Conservation (phyloP, 2,329 filamentous ascomycete species). For the Fusarium redolens region DNA sequence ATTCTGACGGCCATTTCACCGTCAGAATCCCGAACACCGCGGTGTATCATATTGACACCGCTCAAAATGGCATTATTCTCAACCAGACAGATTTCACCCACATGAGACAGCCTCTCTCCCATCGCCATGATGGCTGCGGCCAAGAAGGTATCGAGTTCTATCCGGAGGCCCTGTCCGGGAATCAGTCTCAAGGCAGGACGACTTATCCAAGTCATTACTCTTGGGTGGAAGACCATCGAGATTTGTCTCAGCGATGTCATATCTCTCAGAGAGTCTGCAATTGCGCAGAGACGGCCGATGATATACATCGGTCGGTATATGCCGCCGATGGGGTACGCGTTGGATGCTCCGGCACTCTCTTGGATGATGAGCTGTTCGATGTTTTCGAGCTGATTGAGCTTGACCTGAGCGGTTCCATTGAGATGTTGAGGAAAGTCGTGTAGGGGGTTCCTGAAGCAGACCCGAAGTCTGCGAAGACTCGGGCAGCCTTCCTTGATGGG, state of each 20-base stretch:
- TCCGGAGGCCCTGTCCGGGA: rapidly evolving
- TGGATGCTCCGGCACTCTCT: too few species aligned
- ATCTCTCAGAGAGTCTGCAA: background rate
- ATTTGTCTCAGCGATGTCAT: rapidly evolving
- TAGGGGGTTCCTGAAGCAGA: rapidly evolving
- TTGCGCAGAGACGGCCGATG: background rate
- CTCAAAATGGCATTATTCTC: background rate
- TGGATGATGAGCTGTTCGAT: background rate
- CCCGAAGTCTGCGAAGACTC: rapidly evolving
- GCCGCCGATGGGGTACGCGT: background rate
- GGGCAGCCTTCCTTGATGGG: background rate
- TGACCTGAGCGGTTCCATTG: rapidly evolving
- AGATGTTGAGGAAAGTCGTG: background rate
- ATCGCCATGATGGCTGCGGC: background rate
- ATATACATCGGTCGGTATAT: background rate
- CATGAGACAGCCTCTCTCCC: background rate
- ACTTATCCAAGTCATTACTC: rapidly evolving
- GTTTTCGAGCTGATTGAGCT: background rate
- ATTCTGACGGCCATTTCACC: background rate
- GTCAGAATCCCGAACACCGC: background rate
- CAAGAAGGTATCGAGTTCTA: background rate
- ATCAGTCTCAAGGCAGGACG: rapidly evolving
- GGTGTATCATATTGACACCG: background rate
- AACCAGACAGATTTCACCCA: background rate
- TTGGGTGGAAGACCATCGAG: rapidly evolving